Evolutionary conservation across 2,329 filamentous ascomycete genomes (phyloP).

Genomic region (Pyrenophora tritici-repentis): DNA sequence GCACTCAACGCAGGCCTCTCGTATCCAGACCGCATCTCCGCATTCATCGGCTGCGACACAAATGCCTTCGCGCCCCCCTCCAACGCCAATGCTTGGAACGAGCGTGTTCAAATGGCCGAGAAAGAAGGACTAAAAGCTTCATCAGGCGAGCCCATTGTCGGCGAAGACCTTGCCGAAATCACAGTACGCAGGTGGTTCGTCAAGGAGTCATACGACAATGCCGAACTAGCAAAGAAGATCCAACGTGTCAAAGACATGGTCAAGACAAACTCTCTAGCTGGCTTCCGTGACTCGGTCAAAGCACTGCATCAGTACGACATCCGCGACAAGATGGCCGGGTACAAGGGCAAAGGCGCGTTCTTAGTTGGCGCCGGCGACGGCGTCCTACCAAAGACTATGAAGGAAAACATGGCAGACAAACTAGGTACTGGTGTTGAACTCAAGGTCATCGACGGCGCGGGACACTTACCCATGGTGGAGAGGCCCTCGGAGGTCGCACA

Average conservation of each 20-base stretch:
- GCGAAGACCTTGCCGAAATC: slow-evolving; percentile 65
- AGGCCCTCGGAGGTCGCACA: slow-evolving; percentile 69
- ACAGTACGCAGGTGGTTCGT: slow-evolving; percentile 81
- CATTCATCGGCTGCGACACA: slow-evolving; percentile 78
- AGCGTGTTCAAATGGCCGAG: slow-evolving; percentile 72
- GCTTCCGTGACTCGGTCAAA: slow-evolving; percentile 70
- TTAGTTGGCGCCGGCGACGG: slow-evolving; percentile 76
- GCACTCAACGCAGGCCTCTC: slow-evolving; percentile 72
- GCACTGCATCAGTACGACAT: slow-evolving; percentile 76
- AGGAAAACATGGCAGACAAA: slow-evolving; percentile 64
- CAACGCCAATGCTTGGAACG: slow-evolving; percentile 80
- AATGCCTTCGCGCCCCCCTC: slow-evolving; percentile 72
- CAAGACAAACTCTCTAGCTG: slow-evolving; percentile 68
- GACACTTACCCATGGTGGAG: slow-evolving; percentile 86
- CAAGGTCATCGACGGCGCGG: slow-evolving; percentile 69
- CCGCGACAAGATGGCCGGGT: slow-evolving; percentile 59
- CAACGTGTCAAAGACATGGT: slow-evolving; percentile 71
- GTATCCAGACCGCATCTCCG: slow-evolving; percentile 62
- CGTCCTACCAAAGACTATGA: slow-evolving; percentile 78
- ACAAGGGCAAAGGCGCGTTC: slow-evolving; percentile 66
- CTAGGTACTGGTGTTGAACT: slow-evolving; percentile 58
- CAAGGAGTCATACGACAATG: slow-evolving; percentile 60
- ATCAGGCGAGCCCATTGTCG: slow-evolving; percentile 62
- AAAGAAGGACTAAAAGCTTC: slow-evolving; percentile 50
- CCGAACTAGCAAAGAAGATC: slow-evolving; percentile 56